Evolutionary conservation across 2,329 filamentous ascomycete genomes (phyloP), one percentile per base, ranked within the genome.

Genomic region (Cladobotryum mycophilum): DNA sequence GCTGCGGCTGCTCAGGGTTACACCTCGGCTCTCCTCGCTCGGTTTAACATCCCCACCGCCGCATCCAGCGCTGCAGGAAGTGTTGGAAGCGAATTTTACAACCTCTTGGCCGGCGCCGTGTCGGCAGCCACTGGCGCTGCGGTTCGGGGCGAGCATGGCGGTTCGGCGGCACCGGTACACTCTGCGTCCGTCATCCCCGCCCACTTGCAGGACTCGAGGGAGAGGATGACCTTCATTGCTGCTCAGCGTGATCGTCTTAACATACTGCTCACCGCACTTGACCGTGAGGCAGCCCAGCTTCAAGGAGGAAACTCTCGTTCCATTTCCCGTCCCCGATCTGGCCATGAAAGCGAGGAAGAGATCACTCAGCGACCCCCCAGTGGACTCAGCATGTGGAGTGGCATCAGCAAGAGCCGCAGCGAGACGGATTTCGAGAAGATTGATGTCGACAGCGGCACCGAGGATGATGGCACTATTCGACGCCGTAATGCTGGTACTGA

Each of bases 391-490:
- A 66, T 67, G 46, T 68, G 68, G 60, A 79, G 76, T 54, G 81
- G 74, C 3, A 70, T 95, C 60, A 85, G 81, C 60, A 92, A 92
- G 71, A 92, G 88, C 63, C 83, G 84, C 56, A 95, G 88, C 66
- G 90, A 96, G 64, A 81, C 80, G 17, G 92, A 95, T 60, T 96
- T 96, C 63, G 90, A 95, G 63, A 88, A 89, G 65, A 88, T 95
- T 58, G 87, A 93, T 55, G 82, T 84, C 34, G 86, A 91, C 63
- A 85, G 83, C 61, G 78, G 77, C 9, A 72, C 72, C 22, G 83
- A 81, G 61, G 79, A 80, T 42, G 74, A 72, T 33, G 73, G 60
- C 9, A 61, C 60, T 15, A 61, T 70, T 22, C 63, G 67, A 49
- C 63, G 63, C 54, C 67, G 65, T 46, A 56, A 67, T 22, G 56